A percentile compares a stretch with the other conserved stretches of the same genome.
phyloP scores from a whole-genome alignment of 768 basidiomycete genomes.

The Leccinum variicolor region DNA sequence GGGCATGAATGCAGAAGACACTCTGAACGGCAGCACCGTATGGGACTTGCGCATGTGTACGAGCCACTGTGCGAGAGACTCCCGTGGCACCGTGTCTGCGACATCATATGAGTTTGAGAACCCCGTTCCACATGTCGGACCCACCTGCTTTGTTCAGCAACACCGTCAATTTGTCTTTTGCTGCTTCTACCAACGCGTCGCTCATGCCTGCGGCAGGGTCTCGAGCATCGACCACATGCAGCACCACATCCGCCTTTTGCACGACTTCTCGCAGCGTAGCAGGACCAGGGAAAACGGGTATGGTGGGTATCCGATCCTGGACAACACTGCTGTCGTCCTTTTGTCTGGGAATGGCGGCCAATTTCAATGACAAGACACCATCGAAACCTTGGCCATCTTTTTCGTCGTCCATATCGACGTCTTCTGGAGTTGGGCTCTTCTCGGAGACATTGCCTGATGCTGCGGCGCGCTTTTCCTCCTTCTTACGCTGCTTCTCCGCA shows the following conservation, averaged over 20 bases:
- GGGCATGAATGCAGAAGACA: conserved; percentile 66
- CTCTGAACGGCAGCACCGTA: conserved; percentile 70
- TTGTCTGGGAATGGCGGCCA: not conserved
- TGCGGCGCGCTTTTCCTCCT: conserved; percentile 58
- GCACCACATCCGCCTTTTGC: conserved; percentile 71
- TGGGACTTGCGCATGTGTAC: conserved; percentile 53
- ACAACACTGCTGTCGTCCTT: not conserved
- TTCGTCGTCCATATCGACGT: conserved; percentile 29
- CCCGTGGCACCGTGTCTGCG: conserved; percentile 76
- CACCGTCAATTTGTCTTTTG: conserved; percentile 50
- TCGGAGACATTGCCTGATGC: conserved; percentile 26
- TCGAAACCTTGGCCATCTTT: conserved; percentile 34
- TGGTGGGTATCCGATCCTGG: conserved; percentile 8
- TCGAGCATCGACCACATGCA: conserved; percentile 81
- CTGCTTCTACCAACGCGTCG: conserved; percentile 49
- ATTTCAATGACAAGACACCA: conserved; percentile 32
- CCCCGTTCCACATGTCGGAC: conserved; percentile 24
- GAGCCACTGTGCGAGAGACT: conserved; percentile 70
- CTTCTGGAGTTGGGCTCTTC: conserved; percentile 26
- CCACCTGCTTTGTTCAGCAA: conserved; percentile 86
- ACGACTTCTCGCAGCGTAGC: conserved; percentile 44
- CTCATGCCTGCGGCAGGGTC: conserved; percentile 77
- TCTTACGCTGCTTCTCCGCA: conserved; percentile 71
- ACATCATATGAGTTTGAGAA: not conserved
- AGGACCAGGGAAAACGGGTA: conserved; percentile 28